Evolutionary conservation across 306 rosid genomes (phyloP), one percentile per base, ranked within the genome.

Genomic region (Abrus pulchellus): DNA sequence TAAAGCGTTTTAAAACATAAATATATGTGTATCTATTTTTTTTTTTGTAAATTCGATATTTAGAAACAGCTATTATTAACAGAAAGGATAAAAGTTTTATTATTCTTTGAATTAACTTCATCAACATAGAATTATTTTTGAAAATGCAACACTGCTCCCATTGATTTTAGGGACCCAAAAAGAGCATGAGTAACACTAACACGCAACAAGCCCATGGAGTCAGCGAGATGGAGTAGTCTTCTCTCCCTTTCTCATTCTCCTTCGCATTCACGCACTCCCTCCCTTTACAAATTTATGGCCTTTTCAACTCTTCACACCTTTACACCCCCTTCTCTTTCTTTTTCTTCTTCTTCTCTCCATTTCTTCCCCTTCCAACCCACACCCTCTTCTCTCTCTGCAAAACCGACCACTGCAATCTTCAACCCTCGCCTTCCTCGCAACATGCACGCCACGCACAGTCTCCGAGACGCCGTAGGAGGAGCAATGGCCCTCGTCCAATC

Each of bases 401-500:
- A 74, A 71, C 68, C 53, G 83, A 57, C 49, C 52, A 41, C 78
- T 13, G 79, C 43, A 61, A 47, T 68, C 28, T 60, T 43, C 55
- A 53, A 27, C 75, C 84, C 68, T 76, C n/a, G 38, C 1, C 79
- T 70, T 8, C 56, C 14, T 47, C 52, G 33, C 52, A 66, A 68
- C 30, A 90, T 80, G 89, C 69, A 72, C 8, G 76, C 59, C 49
- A 66, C 71, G 38, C 86, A 83, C 82, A 85, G 61, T 12, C 55
- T 90, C 29, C 92, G 80, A 68, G 83, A 74, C 40, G 89, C 89
- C 38, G 53, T 88, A 2, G 88, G 88, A 36, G 92, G 86, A 44
- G 87, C 92, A 1, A 30, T 93, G 34, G 59, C 65, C 61, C 72
- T 96, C 78, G 62, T 92, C 84, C 99, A 83, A 68, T 86, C 99